Evolutionary conservation across 805 yeast species (phyloP), one percentile per base, ranked within the genome.

Genomic region (Zygoascus ofunaensis): DNA sequence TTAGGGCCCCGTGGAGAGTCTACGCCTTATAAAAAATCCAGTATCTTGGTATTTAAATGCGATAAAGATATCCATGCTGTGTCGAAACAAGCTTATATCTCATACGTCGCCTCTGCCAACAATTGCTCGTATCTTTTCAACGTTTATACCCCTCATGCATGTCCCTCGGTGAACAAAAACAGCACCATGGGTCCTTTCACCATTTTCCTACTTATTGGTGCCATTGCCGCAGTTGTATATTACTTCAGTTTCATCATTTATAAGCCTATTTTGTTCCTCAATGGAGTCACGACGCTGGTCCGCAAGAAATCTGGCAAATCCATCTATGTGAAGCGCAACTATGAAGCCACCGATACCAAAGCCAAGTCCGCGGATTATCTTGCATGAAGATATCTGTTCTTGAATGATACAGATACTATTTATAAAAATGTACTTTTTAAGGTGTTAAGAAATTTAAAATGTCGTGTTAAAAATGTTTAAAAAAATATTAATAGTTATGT

Each of bases 111-210:
- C 1, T 77, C 77, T 4, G 56, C 76, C 35, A 75, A 85, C 59
- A 84, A 87, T 49, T 87, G 96, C 62, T 77, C 81, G 32, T 87
- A 84, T 60, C 75, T 81, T 56, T 87, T 87, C 60, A 95, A 87
- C 57, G 87, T 86, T 26, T 66, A 87, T 51, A 83, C 94, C 3
- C 78, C 84, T 36, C 82, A 80, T 63, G 95, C 94, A 0, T 87
- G 96, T 61, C 85, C 94, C 0, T 81, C 87, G 1, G 77, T 84
- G 7, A 78, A 80, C 42, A 74, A 78, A 53, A 75, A 72, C 10
- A 80, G 80, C 55, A 77, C 82, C 5, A 48, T 62, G 48, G 52
- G 57, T 18, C 67, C 68, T 17, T 45, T 75, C 44, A 79, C 80
- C 15, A 77, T 80, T 2, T 71, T 82, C 42, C 76, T 84, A 68